Evolutionary conservation across 2,329 filamentous ascomycete genomes (phyloP).

Genomic region (Colletotrichum limetticola): DNA sequence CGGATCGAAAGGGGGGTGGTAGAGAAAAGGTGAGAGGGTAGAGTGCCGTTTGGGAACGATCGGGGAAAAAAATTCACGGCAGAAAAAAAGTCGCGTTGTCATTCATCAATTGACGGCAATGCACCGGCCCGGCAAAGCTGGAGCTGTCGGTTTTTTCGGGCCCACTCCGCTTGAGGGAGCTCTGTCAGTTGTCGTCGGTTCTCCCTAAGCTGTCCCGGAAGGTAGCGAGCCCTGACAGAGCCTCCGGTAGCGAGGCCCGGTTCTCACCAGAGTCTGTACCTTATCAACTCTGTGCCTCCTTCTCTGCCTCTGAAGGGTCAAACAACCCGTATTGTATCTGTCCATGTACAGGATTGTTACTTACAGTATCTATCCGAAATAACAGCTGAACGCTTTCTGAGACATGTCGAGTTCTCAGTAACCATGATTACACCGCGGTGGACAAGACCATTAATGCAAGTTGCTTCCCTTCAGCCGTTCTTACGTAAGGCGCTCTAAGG

Average conservation of each 20-base stretch:
- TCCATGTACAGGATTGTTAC: no score
- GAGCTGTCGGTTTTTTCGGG: conserved; percentile 29
- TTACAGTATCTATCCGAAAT: no score
- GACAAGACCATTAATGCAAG: no score
- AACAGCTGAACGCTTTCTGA: no score
- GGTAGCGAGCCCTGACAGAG: neutral
- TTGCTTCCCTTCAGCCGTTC: neutral
- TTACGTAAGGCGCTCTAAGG: neutral
- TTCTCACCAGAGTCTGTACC: no score
- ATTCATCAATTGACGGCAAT: conserved; percentile 35
- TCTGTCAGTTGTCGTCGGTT: neutral
- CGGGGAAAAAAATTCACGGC: conserved; percentile 24
- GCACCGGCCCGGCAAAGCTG: conserved; percentile 31
- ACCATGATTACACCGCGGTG: no score
- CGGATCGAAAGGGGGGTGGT: neutral
- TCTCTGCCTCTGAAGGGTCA: no score
- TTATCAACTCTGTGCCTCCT: no score
- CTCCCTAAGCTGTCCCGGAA: neutral
- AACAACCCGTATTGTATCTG: no score
- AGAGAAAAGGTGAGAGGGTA: conserved; percentile 1
- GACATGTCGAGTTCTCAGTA: no score
- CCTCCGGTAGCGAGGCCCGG: neutral
- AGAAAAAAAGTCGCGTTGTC: conserved; percentile 29
- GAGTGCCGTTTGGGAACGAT: neutral
- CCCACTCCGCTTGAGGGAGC: conserved; percentile 22